Percentiles rank a stretch among this genome's conserved stretches.
Evolutionary conservation across 176 grass and related monocot genomes (phyloP).

Genomic region (Olyra latifolia): DNA sequence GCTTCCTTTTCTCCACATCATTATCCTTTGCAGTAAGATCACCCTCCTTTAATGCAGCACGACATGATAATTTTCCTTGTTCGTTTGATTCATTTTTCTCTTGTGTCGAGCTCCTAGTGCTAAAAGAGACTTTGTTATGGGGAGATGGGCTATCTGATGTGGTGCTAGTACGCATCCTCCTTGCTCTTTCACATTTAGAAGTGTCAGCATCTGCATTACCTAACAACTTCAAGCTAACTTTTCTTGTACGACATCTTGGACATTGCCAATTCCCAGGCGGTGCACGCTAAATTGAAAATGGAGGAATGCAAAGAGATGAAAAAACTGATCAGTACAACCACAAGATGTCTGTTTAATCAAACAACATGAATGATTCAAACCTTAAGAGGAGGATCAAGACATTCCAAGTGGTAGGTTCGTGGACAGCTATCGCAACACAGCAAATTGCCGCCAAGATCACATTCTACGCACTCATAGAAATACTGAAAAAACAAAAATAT

Average conservation of each 20-base stretch:
- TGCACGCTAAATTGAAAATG: conserved; percentile 50
- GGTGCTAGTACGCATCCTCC: conserved; percentile 43
- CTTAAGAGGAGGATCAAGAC: conserved; percentile 92
- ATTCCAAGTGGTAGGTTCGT: conserved; percentile 88
- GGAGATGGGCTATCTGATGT: conserved; percentile 44
- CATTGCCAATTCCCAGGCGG: conserved; percentile 88
- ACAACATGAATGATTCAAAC: conserved; percentile 42
- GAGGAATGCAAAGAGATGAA: conserved; percentile 24
- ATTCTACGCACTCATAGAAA: conserved; percentile 92
- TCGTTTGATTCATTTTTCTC: conserved; percentile 51
- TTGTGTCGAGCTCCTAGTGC: conserved; percentile 39
- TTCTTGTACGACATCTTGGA: conserved; percentile 59
- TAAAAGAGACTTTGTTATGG: conserved; percentile 52
- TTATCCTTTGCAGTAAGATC: conserved; percentile 33
- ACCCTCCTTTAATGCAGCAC: conserved; percentile 31
- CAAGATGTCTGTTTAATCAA: conserved; percentile 19
- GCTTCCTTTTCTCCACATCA: conserved; percentile 50
- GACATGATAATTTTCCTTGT: conserved; percentile 50
- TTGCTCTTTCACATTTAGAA: conserved; percentile 72
- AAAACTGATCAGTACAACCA: conserved; percentile 23
- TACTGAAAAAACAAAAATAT: conserved; percentile 65
- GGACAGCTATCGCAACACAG: conserved; percentile 95
- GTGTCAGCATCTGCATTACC: conserved; percentile 48
- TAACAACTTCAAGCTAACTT: conserved; percentile 61
- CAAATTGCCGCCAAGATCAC: conserved; percentile 94